A percentile compares a stretch with the other conserved stretches of the same genome.
Evolutionary conservation across 106 monocot genomes (phyloP).

Genomic region (Narthecium ossifragum): DNA sequence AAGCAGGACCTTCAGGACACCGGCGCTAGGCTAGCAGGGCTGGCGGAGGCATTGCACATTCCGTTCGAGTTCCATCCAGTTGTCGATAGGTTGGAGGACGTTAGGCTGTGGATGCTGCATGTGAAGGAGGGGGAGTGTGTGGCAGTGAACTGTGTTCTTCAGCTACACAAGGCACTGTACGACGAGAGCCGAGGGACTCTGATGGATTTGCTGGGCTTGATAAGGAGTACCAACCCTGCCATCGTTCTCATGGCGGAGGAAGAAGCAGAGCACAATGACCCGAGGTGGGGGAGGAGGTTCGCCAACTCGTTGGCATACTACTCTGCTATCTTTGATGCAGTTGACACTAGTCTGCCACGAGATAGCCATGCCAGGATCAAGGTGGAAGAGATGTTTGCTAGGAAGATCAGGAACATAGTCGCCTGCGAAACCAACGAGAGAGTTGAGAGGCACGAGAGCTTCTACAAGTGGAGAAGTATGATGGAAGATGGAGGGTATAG

Average conservation of each 20-base stretch:
- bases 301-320: conserved; percentile 51
- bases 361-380: conserved; percentile 52
- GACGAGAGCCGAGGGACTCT: conserved; percentile 36
- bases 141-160: conserved; percentile 67
- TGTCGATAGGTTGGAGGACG: conserved; percentile 74
- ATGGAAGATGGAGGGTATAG: conserved; percentile 49
- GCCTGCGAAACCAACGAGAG: conserved; percentile 49
- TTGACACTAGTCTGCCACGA: conserved; percentile 26
- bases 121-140: conserved; percentile 74
- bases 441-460: conserved; percentile 62
- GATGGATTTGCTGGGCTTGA: conserved; percentile 43
- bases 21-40: conserved; percentile 41
- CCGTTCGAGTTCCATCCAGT: conserved; percentile 78
- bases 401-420: conserved; percentile 74
- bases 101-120: conserved; percentile 98
- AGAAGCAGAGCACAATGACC: conserved; percentile 54
- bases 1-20: conserved; percentile 57
- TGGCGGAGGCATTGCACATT: conserved; percentile 52
- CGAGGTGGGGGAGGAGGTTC: conserved; percentile 56
- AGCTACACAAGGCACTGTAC: conserved; percentile 62
- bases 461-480: conserved; percentile 50
- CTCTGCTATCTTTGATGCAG: conserved; percentile 65
- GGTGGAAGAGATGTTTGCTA: conserved; percentile 74
- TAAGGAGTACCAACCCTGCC: conserved; percentile 62
- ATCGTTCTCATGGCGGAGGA: conserved; percentile 63